Base-by-base conservation (phyloP, 768 basidiomycete genomes). In the Hygrocybe punicea region DNA sequence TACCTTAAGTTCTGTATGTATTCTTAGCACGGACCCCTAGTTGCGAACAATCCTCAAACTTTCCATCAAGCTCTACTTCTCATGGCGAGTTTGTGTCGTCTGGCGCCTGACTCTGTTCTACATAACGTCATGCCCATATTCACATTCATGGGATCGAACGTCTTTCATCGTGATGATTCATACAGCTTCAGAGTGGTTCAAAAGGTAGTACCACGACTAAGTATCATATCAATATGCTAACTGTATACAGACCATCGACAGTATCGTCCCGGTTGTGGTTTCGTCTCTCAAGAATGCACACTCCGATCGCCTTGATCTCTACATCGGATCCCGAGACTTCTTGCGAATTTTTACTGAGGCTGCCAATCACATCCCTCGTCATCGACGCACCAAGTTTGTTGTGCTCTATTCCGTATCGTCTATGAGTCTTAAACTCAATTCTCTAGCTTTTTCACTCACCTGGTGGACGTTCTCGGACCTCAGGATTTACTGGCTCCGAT, bases 121-220 rank as follows among this genome's bases (percentile, higher is more conserved):
- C 92, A 91, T 66, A 93, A 96, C 63, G 82, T 98, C 51, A 97
- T 99, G 92, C 96, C 97, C 3, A 86, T 99, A 45, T 98, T 99
- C 77, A 98, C 95, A 0, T 98, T 98, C 74, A 98, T 98, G 93
- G 96, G 97, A 17, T 92, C 95, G n/a, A 95, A 93, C 60, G 87
- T 98, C 16, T 91, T 98, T 76, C 96, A 97, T 66, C 83, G 94
- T 47, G 97, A 99, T 62, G 97, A 99, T 67, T 84, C 89, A 0
- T 95, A 96, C 72, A 95, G 91, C 66, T 96, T 97, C 78, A 84
- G 85, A 36, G 94, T 98, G 8, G 91, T 98, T 2, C 94, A 98
- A 69, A 90, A 89, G 79, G 93, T 92, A 53, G 44, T 74, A 49
- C 2, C 4, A 14, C 13, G 8, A 24, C n/a, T 51, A 4, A 9